phyloP scores from a whole-genome alignment of 106 monocot genomes.

The Dendrobium chrysotoxum region DNA sequence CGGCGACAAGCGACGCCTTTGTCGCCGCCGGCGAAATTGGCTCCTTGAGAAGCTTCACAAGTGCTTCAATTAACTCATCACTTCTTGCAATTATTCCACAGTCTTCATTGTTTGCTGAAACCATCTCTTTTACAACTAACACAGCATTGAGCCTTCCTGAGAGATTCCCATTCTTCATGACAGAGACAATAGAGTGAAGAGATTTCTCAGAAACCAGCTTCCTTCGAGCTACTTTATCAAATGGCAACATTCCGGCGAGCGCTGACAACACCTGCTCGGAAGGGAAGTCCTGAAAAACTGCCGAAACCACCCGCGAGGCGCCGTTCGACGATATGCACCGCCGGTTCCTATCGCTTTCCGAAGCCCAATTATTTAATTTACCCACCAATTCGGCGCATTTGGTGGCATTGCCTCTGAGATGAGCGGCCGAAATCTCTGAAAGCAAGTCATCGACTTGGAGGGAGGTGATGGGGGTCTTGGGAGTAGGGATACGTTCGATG shows the following conservation, averaged over 20 bases:
- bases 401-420: background rate
- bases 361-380: constrained; percentile 12
- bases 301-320: constrained; percentile 11
- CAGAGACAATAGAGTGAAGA: constrained; percentile 21
- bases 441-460: constrained; percentile 21
- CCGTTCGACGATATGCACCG: constrained; percentile 22
- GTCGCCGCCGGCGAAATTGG: constrained; percentile 38
- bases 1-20: constrained; percentile 26
- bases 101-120: background rate
- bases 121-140: constrained; percentile 25
- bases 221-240: constrained; percentile 17
- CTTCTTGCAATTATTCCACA: background rate
- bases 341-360: constrained; percentile 37
- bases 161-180: constrained; percentile 14
- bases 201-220: constrained; percentile 14
- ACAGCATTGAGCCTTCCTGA: constrained; percentile 26
- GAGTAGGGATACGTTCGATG: constrained; percentile 45
- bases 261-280: constrained; percentile 31
- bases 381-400: constrained; percentile 13
- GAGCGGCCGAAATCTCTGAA: constrained; percentile 19
- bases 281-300: constrained; percentile 11
- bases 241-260: constrained; percentile 23
- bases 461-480: constrained; percentile 21
- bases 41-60: constrained; percentile 26
- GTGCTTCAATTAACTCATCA: constrained; percentile 17